Base-by-base conservation (phyloP, 2,329 filamentous ascomycete species). In the Ramichloridium luteum region DNA sequence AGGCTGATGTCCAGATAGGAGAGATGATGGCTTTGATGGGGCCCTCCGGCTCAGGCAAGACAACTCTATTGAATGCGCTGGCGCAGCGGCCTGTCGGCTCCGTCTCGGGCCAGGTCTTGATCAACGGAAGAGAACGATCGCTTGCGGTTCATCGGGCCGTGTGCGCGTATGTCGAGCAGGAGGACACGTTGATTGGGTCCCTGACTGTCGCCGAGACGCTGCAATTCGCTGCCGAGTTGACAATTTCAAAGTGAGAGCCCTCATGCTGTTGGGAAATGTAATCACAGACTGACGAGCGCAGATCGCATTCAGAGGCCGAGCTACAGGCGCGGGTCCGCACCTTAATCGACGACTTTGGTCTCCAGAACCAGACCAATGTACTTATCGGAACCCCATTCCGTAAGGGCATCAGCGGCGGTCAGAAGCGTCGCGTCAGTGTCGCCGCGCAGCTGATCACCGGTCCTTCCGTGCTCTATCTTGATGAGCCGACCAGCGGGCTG, bases 11-110 rank as follows among this genome's bases (percentile, higher is more conserved):
- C 20, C n/a, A 8, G 8, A 73, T 74, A 20, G 80, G 78, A 15
- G 72, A 82, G 47, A 61, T 84, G 25, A 66, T 82, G 35, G 83
- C 82, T 25, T 55, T 90, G 22, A 86, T 90, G 80, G 83, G 83
- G 4, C 80, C 80, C 5, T 59, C 57, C 47, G 61, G 61, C 23
- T 60, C 71, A 33, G 83, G 83, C 29, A 92, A 92, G 57, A 90
- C 83, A 0, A 90, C 82, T 0, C 65, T 92, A 0, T 65, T 92
- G 17, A 85, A 88, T 49, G 70, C 78, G 4, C 71, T 90, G 6
- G 81, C 83, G 9, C 69, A 71, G 30, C 64, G 75, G 37, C 57
- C 58, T 41, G 59, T 59, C 8, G 59, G 60, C 8, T 62, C 61
- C 0, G 66, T 67, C 3, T 59, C 68, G 1, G 63, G 63, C 5